Evolutionary conservation across 108 stramenopile species (phyloP).

Genomic region (Aurantiochytrium sp.): DNA sequence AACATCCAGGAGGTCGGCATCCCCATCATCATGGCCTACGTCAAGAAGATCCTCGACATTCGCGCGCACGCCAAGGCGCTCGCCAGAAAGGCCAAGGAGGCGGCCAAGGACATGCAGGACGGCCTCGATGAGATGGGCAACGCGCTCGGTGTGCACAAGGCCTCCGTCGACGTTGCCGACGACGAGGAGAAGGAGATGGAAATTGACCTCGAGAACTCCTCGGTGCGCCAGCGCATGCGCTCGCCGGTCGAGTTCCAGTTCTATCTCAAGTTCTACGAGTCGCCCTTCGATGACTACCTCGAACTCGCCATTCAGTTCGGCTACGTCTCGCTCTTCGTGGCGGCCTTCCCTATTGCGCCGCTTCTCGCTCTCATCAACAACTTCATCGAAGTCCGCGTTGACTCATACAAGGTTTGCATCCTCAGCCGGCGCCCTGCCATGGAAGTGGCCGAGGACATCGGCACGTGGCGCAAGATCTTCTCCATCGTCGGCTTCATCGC

Average conservation of each 20-base stretch:
- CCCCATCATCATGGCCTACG: conserved; percentile 37
- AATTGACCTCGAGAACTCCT: not conserved
- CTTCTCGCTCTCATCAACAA: conserved; percentile 85
- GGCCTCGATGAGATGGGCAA: not conserved
- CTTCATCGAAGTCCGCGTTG: conserved; percentile 81
- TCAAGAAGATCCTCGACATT: not conserved
- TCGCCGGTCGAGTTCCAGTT: conserved; percentile 46
- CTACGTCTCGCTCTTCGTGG: conserved; percentile 91
- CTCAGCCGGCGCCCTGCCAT: conserved; percentile 77
- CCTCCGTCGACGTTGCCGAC: conserved; percentile 23
- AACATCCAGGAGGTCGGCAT: conserved; percentile 46
- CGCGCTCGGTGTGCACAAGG: not conserved
- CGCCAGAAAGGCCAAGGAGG: conserved; percentile 32
- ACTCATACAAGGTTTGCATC: conserved; percentile 92
- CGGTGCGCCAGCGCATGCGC: conserved; percentile 23
- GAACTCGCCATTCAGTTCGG: conserved; percentile 71
- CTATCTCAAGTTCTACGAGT: conserved; percentile 49
- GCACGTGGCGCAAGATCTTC: conserved; percentile 90
- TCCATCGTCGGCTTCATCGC: conserved; percentile 89
- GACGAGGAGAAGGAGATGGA: not conserved
- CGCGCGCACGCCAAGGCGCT: conserved; percentile 7
- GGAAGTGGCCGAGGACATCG: conserved; percentile 78
- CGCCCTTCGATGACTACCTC: conserved; percentile 38
- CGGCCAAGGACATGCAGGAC: not conserved
- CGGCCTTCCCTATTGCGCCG: conserved; percentile 87